Conservation (phyloP, 352 stramenopile genomes). For the Globisporangium paddicum region DNA sequence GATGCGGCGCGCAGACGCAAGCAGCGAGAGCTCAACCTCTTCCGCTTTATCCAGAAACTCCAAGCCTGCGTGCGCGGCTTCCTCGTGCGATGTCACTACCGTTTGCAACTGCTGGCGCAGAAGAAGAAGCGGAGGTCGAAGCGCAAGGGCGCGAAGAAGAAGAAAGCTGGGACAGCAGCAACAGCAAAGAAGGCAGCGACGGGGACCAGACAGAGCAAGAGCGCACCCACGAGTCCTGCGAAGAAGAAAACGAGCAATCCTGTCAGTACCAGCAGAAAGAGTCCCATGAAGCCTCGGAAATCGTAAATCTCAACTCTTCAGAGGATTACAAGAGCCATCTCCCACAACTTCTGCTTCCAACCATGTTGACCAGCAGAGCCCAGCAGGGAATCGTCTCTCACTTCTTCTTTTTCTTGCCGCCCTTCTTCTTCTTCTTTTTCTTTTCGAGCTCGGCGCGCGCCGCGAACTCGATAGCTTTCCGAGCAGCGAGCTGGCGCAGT, state of each 20-base stretch:
- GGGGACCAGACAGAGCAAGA: conserved; percentile 13
- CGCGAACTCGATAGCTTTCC: conserved; percentile 67
- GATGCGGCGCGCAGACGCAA: conserved; percentile 21
- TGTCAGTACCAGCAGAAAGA: neutral
- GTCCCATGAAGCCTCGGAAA: conserved; percentile 2
- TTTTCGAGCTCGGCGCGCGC: conserved; percentile 74
- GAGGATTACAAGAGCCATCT: neutral
- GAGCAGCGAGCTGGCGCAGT: conserved; percentile 52
- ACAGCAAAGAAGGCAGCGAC: conserved; percentile 18
- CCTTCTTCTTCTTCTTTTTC: conserved; percentile 81
- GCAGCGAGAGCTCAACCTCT: conserved; percentile 40
- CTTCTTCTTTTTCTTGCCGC: conserved; percentile 59
- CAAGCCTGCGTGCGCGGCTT: conserved; percentile 62
- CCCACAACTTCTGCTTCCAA: no score
- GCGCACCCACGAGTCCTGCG: neutral
- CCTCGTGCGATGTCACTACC: conserved; percentile 27
- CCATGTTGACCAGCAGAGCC: neutral
- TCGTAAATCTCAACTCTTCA: neutral
- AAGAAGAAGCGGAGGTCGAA: conserved; percentile 20
- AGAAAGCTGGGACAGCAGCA: conserved; percentile 1
- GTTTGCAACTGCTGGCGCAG: conserved; percentile 20
- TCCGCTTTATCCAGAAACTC: conserved; percentile 44
- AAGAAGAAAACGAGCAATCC: conserved; percentile 2
- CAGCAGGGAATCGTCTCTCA: neutral
- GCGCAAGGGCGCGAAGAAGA: conserved; percentile 17